These are phyloP conservation scores for Crucihimalaya himalaica DNA, from an alignment of 345 rosid genomes.

Conservation along the genomic window DNA sequence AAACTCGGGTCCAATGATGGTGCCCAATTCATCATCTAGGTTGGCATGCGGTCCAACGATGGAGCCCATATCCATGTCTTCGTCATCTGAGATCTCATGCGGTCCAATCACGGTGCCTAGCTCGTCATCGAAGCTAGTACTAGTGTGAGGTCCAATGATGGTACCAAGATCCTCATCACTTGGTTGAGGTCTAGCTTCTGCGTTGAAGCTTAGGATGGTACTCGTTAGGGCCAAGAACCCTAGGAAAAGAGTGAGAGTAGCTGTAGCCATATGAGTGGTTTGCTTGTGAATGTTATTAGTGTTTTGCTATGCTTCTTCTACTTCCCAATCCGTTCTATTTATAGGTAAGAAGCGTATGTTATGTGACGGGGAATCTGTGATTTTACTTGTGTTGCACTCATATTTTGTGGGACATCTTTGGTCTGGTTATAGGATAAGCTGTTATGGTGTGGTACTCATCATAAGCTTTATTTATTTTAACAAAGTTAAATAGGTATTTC, in stretches of 20 bases:
- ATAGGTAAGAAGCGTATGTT: constrained; percentile 23
- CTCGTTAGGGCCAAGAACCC: constrained; percentile 24
- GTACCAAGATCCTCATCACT: constrained; percentile 35
- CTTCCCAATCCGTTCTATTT: constrained; percentile 28
- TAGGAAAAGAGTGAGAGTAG: constrained; percentile 22
- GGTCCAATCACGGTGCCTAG: constrained; percentile 34
- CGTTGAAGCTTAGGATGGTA: constrained; percentile 27
- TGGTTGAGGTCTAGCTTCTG: constrained; percentile 40
- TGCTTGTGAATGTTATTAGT: constrained; percentile 11
- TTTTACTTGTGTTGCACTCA: constrained; percentile 33
- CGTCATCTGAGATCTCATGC: not conserved
- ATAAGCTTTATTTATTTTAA: not conserved
- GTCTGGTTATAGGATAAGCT: constrained; percentile 14
- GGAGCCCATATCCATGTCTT: constrained; percentile 8
- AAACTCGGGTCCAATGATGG: constrained; percentile 39
- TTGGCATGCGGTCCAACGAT: constrained; percentile 17
- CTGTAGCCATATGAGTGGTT: constrained; percentile 15
- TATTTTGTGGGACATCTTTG: constrained; percentile 21
- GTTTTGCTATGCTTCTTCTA: constrained; percentile 7
- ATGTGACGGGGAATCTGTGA: constrained; percentile 5
- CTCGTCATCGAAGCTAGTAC: constrained; percentile 18
- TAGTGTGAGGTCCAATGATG: constrained; percentile 30
- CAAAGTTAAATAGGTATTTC: not conserved
- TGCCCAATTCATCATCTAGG: constrained; percentile 33
- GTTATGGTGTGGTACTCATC: not conserved